Base-by-base conservation (phyloP, 192 early-diverging fungal genomes). In the Backusella liffmaniae region DNA sequence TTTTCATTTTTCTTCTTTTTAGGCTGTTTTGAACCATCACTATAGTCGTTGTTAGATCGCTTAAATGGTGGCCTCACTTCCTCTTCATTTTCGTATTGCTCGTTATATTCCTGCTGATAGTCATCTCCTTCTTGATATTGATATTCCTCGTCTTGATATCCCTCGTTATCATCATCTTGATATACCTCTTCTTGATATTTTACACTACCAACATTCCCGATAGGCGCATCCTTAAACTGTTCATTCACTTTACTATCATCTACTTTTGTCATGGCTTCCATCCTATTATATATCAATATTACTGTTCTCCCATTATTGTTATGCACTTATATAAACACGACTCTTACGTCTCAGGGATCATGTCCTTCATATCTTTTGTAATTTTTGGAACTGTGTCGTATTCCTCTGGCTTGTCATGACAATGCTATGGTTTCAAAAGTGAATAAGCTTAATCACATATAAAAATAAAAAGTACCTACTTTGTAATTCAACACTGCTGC, bases 51-150 rank as follows among this genome's bases (percentile, higher is more conserved):
- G 1, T 39, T 35, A 1, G 73, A 26, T 66, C 21, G 13, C 41
- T 74, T 53, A 29, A 35, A 16, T 62, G 65, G 67, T 16, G 35
- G 7, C 21, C 26, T 69, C 49, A 7, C 21, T 66, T 39, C 44
- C n/a, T 26, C 30, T 18, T 56, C 65, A 34, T n/a, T 36, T 67
- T 18, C 8, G 36, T 42, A 21, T 37, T 62, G 9, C 8, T 73
- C 51, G 37, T 59, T 49, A 18, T 46, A 42, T 8, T 70, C 72
- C 1, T 78, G 32, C 51, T 73, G 46, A 9, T 72, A 34, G 15
- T 44, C 66, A 39, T 72, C 26, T 59, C 41, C 21, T n/a, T 71
- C 70, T 15, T 44, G 18, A 7, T 77, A 37, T 44, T 70, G 73
- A 0, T 70, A 53, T 2, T 46, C 29, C 34, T 66, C 67, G 13